Evolutionary conservation across 352 stramenopile species (phyloP).

Genomic region (Phytophthora chlamydospora): DNA sequence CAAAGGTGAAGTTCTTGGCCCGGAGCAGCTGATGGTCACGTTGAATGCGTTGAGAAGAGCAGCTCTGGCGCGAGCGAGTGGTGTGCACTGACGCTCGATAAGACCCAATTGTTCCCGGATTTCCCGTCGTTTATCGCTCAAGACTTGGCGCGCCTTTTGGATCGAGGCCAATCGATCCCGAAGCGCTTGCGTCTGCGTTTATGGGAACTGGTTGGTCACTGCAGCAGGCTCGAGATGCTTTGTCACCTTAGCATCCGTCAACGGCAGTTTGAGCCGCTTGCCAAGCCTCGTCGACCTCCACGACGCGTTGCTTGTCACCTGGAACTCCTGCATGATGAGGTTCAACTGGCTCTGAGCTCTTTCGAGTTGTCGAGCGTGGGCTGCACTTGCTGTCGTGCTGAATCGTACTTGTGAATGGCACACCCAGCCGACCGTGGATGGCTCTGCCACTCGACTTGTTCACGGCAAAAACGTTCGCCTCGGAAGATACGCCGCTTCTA

Average conservation of each 20-base stretch:
- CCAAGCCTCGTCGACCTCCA: conserved; percentile 50
- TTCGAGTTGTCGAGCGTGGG: conserved; percentile 76
- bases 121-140: conserved; percentile 19
- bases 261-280: conserved; percentile 32
- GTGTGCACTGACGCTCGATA: conserved; percentile 14
- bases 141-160: conserved; percentile 30
- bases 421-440: conserved; percentile 81
- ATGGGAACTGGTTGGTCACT: conserved; percentile 50
- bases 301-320: conserved; percentile 65
- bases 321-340: conserved; percentile 68
- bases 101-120: conserved; percentile 24
- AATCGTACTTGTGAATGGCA: conserved; percentile 70
- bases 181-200: conserved; percentile 43
- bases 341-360: conserved; percentile 55
- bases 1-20: conserved; percentile 14
- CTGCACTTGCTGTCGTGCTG: conserved; percentile 51
- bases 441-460: conserved; percentile 81
- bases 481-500: conserved; percentile 58
- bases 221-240: conserved; percentile 50
- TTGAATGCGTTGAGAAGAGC: conserved; percentile 60
- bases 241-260: conserved; percentile 37
- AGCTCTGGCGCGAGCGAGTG: conserved; percentile 35
- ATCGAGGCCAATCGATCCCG: conserved; percentile 29
- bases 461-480: conserved; percentile 56
- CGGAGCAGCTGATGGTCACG: neutral